Conservation (phyloP, 192 early-diverging fungal species). For the Backusella tarrabulga region DNA sequence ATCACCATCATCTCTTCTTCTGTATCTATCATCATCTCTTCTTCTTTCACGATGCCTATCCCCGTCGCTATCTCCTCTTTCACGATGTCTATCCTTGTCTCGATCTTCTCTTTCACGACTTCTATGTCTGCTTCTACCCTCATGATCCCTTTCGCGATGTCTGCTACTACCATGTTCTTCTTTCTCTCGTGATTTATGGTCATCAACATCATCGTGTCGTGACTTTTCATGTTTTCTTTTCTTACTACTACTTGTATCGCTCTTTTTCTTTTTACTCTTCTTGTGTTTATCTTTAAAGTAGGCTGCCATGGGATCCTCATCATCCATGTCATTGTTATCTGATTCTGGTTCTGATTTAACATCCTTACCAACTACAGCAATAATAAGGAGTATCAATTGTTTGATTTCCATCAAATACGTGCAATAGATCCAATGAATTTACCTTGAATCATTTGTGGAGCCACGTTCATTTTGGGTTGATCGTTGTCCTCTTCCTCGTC, state of each 20-base stretch:
- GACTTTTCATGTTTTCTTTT: not conserved
- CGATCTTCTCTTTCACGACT: not conserved
- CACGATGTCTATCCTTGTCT: not conserved
- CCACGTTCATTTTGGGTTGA: constrained; percentile 50
- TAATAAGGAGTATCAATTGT: not conserved
- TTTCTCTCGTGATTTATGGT: not conserved
- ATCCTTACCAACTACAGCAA: constrained; percentile 1
- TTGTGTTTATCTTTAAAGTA: constrained; percentile 65
- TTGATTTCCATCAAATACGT: not conserved
- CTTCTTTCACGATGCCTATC: not conserved
- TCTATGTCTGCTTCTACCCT: not conserved
- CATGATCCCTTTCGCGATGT: not conserved
- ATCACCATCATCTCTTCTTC: not conserved
- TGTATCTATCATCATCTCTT: no score
- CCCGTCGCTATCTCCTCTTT: not conserved
- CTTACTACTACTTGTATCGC: constrained; percentile 11
- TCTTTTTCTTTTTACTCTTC: constrained; percentile 47
- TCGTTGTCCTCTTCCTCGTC: constrained; percentile 44
- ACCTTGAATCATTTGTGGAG: constrained; percentile 41
- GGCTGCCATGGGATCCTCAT: constrained; percentile 62
- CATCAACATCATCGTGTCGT: not conserved
- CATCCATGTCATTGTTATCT: constrained; percentile 23
- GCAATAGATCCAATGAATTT: not conserved
- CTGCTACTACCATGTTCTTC: not conserved
- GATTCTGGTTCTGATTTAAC: not conserved